These are phyloP conservation scores for Vitis rupestris DNA, from an alignment of 164 flowering plant species.

Conservation along the genomic window DNA sequence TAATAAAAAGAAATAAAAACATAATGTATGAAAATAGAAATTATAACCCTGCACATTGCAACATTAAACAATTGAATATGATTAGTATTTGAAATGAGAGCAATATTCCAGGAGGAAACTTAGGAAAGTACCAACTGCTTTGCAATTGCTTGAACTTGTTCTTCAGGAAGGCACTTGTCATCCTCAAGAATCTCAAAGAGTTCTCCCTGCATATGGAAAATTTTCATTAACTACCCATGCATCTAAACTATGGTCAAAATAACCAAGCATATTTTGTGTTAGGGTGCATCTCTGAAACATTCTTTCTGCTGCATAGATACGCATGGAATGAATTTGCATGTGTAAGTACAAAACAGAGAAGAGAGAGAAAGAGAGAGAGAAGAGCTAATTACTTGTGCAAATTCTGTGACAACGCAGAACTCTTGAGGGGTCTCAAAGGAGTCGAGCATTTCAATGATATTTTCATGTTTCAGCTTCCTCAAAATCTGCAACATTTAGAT, in stretches of 20 bases:
- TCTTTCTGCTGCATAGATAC: background rate
- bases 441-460: constrained; percentile 97
- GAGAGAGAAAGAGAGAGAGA: constrained; percentile 5
- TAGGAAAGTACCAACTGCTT: constrained; percentile 76
- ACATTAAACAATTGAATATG: background rate
- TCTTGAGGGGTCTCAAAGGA: constrained; percentile 92
- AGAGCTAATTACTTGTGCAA: constrained; percentile 68
- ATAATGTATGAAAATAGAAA: background rate
- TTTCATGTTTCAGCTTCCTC: constrained; percentile 89
- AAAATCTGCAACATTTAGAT: constrained; percentile 60
- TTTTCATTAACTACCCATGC: constrained; percentile 1
- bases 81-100: background rate
- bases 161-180: constrained; percentile 95
- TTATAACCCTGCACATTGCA: no score
- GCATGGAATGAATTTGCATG: background rate
- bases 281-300: background rate
- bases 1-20: background rate
- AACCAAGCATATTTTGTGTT: background rate
- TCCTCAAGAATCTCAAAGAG: constrained; percentile 95
- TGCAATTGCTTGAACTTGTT: constrained; percentile 96
- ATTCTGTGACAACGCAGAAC: constrained; percentile 97
- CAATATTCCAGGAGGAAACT: background rate
- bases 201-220: constrained; percentile 66
- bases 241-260: background rate
- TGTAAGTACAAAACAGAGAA: background rate